phyloP scores from a whole-genome alignment of 1,284 basidiomycete genomes.

The Grifola frondosa region DNA sequence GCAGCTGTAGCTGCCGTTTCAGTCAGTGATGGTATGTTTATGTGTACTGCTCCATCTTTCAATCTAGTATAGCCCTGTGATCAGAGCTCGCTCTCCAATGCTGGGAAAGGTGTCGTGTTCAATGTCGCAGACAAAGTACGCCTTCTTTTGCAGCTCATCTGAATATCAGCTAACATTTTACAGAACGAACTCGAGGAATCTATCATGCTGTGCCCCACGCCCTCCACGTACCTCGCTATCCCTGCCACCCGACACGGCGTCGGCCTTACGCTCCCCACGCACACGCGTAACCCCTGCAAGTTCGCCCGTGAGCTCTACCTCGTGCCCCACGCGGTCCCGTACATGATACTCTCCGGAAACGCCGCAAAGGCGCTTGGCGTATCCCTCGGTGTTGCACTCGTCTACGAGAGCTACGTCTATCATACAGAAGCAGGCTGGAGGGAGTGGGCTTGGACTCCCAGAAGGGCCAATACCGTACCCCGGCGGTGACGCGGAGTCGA shows the following conservation, averaged over 20 bases:
- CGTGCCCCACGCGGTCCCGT: constrained; percentile 56
- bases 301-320: constrained; percentile 72
- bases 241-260: constrained; percentile 58
- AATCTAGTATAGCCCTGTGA: too few species aligned
- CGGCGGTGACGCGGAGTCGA: constrained; percentile 20
- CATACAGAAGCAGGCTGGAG: constrained; percentile 72
- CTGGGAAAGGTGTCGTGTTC: constrained; percentile 79
- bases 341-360: constrained; percentile 68
- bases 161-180: background rate
- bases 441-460: constrained; percentile 70
- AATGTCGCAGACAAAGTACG: constrained; percentile 72
- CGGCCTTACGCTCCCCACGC: constrained; percentile 65
- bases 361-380: constrained; percentile 62
- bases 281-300: constrained; percentile 70
- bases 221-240: constrained; percentile 59
- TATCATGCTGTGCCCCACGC: constrained; percentile 75
- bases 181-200: constrained; percentile 82
- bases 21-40: constrained; percentile 63
- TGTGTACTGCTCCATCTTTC: too few species aligned
- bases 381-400: constrained; percentile 53
- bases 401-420: constrained; percentile 75
- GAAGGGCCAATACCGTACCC: constrained; percentile 53
- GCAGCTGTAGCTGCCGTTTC: constrained; percentile 77
- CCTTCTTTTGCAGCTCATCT: background rate
- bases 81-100: constrained; percentile 78